Conservation (phyloP, 495 filamentous ascomycete genomes). For the Trypethelium eluteriae region DNA sequence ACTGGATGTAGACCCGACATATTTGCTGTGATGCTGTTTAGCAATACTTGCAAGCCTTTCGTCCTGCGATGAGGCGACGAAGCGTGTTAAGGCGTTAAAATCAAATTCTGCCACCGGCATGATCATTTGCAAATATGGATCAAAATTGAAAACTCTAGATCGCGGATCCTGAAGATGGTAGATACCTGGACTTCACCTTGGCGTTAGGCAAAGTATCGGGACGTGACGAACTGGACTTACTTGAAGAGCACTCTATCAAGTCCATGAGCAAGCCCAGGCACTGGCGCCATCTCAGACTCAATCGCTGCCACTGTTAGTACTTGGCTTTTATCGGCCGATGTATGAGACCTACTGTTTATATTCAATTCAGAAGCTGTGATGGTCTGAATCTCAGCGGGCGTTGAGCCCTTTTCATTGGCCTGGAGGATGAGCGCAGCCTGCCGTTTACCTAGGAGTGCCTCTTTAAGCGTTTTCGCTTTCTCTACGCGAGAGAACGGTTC, state of each 20-base stretch:
- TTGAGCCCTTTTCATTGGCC: not conserved
- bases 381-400: not conserved
- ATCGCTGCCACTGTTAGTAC: conserved; percentile 28
- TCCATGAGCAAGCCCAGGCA: conserved; percentile 68
- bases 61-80: conserved; percentile 86
- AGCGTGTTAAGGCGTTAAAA: conserved; percentile 72
- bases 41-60: conserved; percentile 58
- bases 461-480: not conserved
- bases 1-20: conserved; percentile 89
- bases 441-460: not conserved
- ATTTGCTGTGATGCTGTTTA: conserved; percentile 61
- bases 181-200: conserved; percentile 59
- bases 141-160: conserved; percentile 87
- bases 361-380: not conserved
- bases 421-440: not conserved
- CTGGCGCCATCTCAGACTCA: conserved; percentile 46
- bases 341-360: not conserved
- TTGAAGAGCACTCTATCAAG: conserved; percentile 92
- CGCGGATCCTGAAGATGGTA: conserved; percentile 85
- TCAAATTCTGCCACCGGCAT: conserved; percentile 92
- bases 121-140: conserved; percentile 82
- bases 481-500: too few species aligned
- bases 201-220: not conserved
- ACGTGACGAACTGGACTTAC: conserved; percentile 32
- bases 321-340: not conserved